Conservation (phyloP, 352 stramenopile species). For the Ophiocytium majus region DNA sequence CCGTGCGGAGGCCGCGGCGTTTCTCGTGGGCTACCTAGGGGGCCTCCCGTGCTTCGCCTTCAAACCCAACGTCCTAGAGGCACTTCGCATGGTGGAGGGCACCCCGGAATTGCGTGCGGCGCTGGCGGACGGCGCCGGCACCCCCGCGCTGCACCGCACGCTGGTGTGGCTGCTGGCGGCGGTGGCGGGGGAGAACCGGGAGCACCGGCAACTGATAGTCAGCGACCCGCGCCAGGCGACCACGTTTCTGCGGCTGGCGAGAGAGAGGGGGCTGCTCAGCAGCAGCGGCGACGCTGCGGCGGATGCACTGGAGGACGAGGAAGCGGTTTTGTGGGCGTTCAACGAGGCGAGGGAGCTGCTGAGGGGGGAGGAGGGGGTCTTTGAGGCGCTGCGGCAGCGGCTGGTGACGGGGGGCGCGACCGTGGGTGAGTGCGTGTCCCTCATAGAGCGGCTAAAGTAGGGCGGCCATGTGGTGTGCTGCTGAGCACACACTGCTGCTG, state of each 20-base stretch:
- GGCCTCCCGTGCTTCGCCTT: constrained; percentile 75
- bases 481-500: too few species aligned
- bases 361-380: constrained; percentile 60
- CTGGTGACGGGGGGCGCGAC: constrained; percentile 68
- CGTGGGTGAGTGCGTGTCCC: constrained; percentile 71
- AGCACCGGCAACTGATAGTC: constrained; percentile 67
- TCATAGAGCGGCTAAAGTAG: constrained; percentile 67
- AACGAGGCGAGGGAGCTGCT: constrained; percentile 67
- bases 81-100: constrained; percentile 56
- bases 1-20: constrained; percentile 67
- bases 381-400: constrained; percentile 65
- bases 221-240: constrained; percentile 67
- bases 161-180: constrained; percentile 73
- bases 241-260: constrained; percentile 65
- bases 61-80: constrained; percentile 69
- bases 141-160: constrained; percentile 64
- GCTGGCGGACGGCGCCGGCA: constrained; percentile 35
- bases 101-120: constrained; percentile 38
- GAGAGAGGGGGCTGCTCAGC: constrained; percentile 43
- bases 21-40: constrained; percentile 68
- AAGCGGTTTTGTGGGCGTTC: constrained; percentile 69
- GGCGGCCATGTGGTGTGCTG: too few species aligned
- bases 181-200: constrained; percentile 66
- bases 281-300: not conserved
- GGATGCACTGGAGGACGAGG: constrained; percentile 60